phyloP scores from a whole-genome alignment of 352 stramenopile genomes.

The Pythium periplocum region DNA sequence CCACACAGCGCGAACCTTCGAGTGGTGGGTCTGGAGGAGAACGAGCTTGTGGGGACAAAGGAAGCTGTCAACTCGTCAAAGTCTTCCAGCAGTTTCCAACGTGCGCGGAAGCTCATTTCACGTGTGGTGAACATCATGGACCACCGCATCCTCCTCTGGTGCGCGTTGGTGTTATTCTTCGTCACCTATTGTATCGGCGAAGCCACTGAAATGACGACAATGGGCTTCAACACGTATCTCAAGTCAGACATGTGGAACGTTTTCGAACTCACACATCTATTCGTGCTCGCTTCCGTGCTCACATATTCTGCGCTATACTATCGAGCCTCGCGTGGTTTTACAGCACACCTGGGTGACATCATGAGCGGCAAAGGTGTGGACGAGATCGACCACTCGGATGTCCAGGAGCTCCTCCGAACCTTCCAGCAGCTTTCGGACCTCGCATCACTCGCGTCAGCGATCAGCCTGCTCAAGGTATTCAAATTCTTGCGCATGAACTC shows the following conservation, averaged over 20 bases:
- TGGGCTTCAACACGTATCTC: conserved; percentile 70
- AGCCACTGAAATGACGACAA: conserved; percentile 68
- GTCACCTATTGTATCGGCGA: conserved; percentile 79
- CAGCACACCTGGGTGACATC: conserved; percentile 34
- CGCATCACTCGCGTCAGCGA: conserved; percentile 61
- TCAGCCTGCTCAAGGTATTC: conserved; percentile 85
- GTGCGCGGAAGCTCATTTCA: not conserved
- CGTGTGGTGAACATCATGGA: conserved; percentile 28
- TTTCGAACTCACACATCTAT: conserved; percentile 77
- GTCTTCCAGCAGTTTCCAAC: not conserved
- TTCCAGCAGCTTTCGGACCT: conserved; percentile 78
- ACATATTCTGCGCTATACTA: conserved; percentile 68
- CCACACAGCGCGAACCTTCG: conserved; percentile 78
- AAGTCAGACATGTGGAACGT: conserved; percentile 86
- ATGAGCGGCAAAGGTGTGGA: conserved; percentile 28
- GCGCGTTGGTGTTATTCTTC: conserved; percentile 65
- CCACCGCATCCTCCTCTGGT: conserved; percentile 59
- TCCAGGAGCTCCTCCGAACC: conserved; percentile 53
- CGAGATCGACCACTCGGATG: conserved; percentile 54
- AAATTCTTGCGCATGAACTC: conserved; percentile 90
- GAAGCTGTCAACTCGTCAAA: not conserved
- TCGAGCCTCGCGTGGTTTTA: conserved; percentile 46
- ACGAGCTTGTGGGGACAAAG: conserved; percentile 19
- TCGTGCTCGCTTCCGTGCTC: conserved; percentile 55
- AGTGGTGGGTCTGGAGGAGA: conserved; percentile 69